Evolutionary conservation across 2,329 filamentous ascomycete genomes (phyloP).

Genomic region (Xylaria sp.): DNA sequence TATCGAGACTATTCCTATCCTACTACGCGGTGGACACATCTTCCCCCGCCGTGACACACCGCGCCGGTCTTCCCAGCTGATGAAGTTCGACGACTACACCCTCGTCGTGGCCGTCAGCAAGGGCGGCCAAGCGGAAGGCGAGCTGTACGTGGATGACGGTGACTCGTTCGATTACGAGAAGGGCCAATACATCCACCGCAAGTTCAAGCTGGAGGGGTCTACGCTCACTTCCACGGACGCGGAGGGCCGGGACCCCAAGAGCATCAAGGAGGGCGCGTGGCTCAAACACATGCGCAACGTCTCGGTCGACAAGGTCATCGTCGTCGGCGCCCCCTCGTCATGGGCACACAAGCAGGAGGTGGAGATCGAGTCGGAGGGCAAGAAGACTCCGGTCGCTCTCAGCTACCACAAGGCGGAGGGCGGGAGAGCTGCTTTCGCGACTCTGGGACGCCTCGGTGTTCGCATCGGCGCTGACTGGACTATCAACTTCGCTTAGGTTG

Average conservation of each 20-base stretch:
- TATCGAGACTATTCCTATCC: slow-evolving; percentile 81
- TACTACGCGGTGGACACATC: slow-evolving; percentile 93
- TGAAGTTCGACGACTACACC: slow-evolving; percentile 95
- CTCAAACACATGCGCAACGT: slow-evolving; percentile 79
- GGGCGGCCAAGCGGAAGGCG: slow-evolving; percentile 72
- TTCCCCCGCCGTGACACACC: slow-evolving; percentile 88
- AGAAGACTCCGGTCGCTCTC: slow-evolving; percentile 60
- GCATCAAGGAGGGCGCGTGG: slow-evolving; percentile 71
- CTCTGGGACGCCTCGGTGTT: slow-evolving; percentile 54
- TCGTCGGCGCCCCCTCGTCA: slow-evolving; percentile 74
- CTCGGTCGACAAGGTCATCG: slow-evolving; percentile 77
- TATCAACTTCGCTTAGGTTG: slow-evolving; percentile 39
- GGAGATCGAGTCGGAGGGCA: slow-evolving; percentile 56
- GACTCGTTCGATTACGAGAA: slow-evolving; percentile 86
- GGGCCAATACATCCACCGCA: slow-evolving; percentile 86
- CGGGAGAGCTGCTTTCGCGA: slow-evolving; percentile 53
- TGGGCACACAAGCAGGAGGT: slow-evolving; percentile 71
- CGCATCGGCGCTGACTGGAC: slow-evolving; percentile 59
- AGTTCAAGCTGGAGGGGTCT: slow-evolving; percentile 67
- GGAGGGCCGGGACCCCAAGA: slow-evolving; percentile 55
- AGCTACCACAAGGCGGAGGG: slow-evolving; percentile 58
- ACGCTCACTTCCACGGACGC: slow-evolving; percentile 72
- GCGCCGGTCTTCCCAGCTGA: slow-evolving; percentile 80
- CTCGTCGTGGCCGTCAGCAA: slow-evolving; percentile 75
- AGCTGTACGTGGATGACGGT: slow-evolving; percentile 90